Evolutionary conservation across 768 basidiomycete genomes (phyloP), one percentile per base, ranked within the genome.

Genomic region (Psilocybe sp.): DNA sequence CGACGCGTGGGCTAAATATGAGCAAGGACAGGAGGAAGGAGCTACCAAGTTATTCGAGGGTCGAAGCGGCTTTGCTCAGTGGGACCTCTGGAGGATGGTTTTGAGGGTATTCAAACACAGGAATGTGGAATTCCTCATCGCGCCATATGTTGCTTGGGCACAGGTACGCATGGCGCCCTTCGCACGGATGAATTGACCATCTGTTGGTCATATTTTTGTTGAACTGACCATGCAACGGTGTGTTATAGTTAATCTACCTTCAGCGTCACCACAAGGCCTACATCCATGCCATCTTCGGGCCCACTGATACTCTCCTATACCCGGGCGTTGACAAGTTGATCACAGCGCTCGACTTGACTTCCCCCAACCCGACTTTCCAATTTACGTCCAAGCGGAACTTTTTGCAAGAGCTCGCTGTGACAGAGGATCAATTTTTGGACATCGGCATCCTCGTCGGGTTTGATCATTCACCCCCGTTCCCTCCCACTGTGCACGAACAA

Each of bases 31-130:
- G 69, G 92, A 95, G 65, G 94, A 95, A 0, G 84, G 84, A 2
- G 92, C 96, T 20, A 87, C 89, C 42, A 84, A 81, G 63, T 69
- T 93, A 38, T 93, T 98, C 51, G 91, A 92, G 53, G 80, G 82
- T 1, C 74, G 90, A 39, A 84, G 78, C 57, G 77, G 80, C 42
- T 74, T 90, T 48, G 73, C 78, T 41, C 90, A 92, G 60, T 91
- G 87, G 84, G 96, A 98, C 69, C 76, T 98, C n/a, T 90, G 96
- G 86, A 82, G 94, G 64, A 82, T 91, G 74, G 85, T 98, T 6
- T 72, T 97, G 60, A 78, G 95, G 51, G 88, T 95, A 45, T 97
- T 98, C 69, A 84, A 92, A 64, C 90, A 98, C 69, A 78, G 96
- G 40, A 91, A 91, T 58, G 94, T 97, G 51, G 96, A 98, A 70